Conservation (phyloP, 176 grass and related monocot species). For the Metroxylon sagu region DNA sequence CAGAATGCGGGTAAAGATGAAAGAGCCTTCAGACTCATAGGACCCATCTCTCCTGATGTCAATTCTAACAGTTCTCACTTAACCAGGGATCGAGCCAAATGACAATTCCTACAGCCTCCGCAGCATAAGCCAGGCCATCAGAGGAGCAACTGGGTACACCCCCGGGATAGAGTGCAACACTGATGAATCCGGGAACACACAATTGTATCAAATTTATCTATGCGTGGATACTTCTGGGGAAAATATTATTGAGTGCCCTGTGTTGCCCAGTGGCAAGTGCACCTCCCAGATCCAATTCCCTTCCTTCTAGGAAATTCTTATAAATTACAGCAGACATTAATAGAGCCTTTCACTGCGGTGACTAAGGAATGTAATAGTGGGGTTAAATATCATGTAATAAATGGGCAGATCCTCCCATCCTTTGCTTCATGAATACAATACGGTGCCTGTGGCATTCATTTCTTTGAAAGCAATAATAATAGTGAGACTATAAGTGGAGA, state of each 20-base stretch:
- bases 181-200: constrained; percentile 64
- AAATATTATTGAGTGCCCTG: constrained; percentile 55
- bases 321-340: no score
- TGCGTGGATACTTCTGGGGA: constrained; percentile 44
- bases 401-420: no score
- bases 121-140: constrained; percentile 40
- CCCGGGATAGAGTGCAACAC: constrained; percentile 73
- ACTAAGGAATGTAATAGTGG: no score
- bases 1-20: constrained; percentile 16
- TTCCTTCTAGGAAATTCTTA: constrained; percentile 22
- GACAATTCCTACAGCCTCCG: constrained; percentile 45
- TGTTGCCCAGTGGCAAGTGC: constrained; percentile 37
- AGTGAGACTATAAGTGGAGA: no score
- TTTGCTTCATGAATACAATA: no score
- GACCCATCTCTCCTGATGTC: no score
- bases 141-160: constrained; percentile 25
- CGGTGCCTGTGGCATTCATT: no score
- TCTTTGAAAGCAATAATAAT: no score
- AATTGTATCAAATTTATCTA: constrained; percentile 89
- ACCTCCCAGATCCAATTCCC: constrained; percentile 57
- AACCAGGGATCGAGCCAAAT: constrained; percentile 37
- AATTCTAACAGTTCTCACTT: no score
- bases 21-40: no score
- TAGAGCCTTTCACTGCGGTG: no score
- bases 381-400: no score